Evolutionary conservation across 1,139 yeast genomes (phyloP).

Genomic region (Williopsis jadinii): DNA sequence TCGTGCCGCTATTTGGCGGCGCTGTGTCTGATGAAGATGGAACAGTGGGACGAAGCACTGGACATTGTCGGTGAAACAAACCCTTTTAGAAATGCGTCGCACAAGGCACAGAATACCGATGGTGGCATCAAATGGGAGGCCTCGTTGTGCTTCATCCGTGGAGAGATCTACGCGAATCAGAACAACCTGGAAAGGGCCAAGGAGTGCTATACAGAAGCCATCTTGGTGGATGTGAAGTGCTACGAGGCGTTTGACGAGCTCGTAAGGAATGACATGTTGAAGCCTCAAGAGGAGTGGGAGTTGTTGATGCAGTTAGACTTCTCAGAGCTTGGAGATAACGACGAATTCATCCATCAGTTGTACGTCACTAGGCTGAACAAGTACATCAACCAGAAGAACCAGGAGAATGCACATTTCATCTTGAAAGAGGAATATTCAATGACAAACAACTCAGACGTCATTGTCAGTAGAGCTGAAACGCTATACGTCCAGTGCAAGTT

Average conservation of each 20-base stretch:
- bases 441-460: slow-evolving; percentile 60
- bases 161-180: slow-evolving; percentile 75
- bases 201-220: slow-evolving; percentile 83
- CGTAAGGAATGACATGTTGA: slow-evolving; percentile 62
- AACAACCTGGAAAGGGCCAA: slow-evolving; percentile 84
- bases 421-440: slow-evolving; percentile 68
- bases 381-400: slow-evolving; percentile 53
- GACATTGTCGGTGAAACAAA: slow-evolving; percentile 80
- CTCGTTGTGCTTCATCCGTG: slow-evolving; percentile 80
- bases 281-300: slow-evolving; percentile 88
- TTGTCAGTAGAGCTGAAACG: slow-evolving; percentile 65
- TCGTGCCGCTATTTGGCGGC: slow-evolving; percentile 83
- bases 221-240: slow-evolving; percentile 82
- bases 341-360: slow-evolving; percentile 67
- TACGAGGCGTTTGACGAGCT: slow-evolving; percentile 88
- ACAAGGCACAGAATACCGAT: slow-evolving; percentile 43
- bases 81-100: slow-evolving; percentile 45
- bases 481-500: slow-evolving; percentile 75
- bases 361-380: slow-evolving; percentile 76
- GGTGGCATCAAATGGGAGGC: slow-evolving; percentile 85
- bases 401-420: slow-evolving; percentile 59
- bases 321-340: slow-evolving; percentile 70
- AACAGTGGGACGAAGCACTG: slow-evolving; percentile 83
- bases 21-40: slow-evolving; percentile 64
- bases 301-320: slow-evolving; percentile 63